A percentile compares a stretch with the other conserved stretches of the same genome.
Conservation (phyloP, 345 rosid genomes). For the Eucalyptus guilfoylei region DNA sequence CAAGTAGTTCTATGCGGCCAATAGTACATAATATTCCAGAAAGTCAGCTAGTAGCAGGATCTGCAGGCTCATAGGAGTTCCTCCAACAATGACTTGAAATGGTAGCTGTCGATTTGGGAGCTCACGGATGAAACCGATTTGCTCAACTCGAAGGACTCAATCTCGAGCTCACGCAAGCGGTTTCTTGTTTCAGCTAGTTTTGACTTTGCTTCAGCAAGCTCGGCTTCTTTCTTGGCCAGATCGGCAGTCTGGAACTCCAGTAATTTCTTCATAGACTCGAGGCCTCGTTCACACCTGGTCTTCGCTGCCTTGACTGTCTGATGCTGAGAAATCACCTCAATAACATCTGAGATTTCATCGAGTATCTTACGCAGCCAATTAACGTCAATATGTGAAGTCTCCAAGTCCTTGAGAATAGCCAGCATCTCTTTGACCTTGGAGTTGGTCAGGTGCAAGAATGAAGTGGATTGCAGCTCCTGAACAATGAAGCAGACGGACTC, state of each 20-base stretch:
- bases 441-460: slow-evolving; percentile 48
- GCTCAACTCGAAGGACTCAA: slow-evolving; percentile 19
- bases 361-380: slow-evolving; percentile 50
- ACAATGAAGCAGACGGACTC: slow-evolving; percentile 67
- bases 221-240: slow-evolving; percentile 35
- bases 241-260: slow-evolving; percentile 29
- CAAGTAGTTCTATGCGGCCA: not conserved
- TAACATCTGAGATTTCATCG: slow-evolving; percentile 35
- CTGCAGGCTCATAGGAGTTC: slow-evolving; percentile 28
- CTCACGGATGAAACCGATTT: slow-evolving; percentile 11
- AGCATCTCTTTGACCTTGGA: slow-evolving; percentile 49
- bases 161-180: slow-evolving; percentile 28
- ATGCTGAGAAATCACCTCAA: slow-evolving; percentile 31
- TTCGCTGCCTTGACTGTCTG: slow-evolving; percentile 26
- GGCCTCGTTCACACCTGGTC: slow-evolving; percentile 12
- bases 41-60: not conserved
- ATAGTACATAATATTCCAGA: not conserved
- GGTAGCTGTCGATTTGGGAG: slow-evolving; percentile 35
- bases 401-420: slow-evolving; percentile 76
- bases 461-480: slow-evolving; percentile 51
- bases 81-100: slow-evolving; percentile 32
- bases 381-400: slow-evolving; percentile 51
- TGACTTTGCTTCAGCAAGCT: slow-evolving; percentile 16
- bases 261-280: slow-evolving; percentile 35
- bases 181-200: slow-evolving; percentile 17